Base-by-base conservation (phyloP, 2,329 filamentous ascomycete species). In the Sporothrix pallida region DNA sequence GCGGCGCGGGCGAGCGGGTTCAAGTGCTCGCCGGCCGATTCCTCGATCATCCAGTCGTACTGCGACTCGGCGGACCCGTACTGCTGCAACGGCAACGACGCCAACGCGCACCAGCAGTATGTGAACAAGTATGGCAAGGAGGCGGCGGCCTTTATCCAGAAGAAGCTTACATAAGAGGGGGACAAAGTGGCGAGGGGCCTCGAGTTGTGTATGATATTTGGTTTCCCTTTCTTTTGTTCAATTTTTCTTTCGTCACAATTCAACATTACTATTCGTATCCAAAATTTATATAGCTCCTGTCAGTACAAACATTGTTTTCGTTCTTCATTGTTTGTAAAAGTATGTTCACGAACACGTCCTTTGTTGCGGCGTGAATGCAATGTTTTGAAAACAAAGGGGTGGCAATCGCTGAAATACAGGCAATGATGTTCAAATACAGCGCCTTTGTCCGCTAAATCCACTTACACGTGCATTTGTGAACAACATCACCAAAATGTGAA, bases 1-100 rank as follows among this genome's bases (percentile, higher is more conserved):
- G 87, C 88, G 71, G 86, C 88, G 46, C 87, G 89, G 4, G 85
- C 88, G 0, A 78, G 83, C 4, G 88, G 88, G 37, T 91, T 89
- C 80, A 81, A 81, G 62, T 91, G 89, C 81, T 81, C 83, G 0
- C 85, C 87, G 10, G 84, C 83, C 26, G 84, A 80, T 75, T 78
- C 81, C 8, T 78, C 76, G 78, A 89, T 87, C 77, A 87, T 91
- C 77, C 83, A 90, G 81, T 89, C 87, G 4, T 92, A 91, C 83
- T 92, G 90, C 80, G 90, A 92, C 77, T 82, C 86, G 4, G 78
- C 86, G 3, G 90, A 92, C 76, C 89, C 89, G 0, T 91, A 90
- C 82, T 67, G 62, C 84, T 92, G 89, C 81, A 89, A 86, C 58
- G 90, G 90, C 68, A 89, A 85, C 77, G 84, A 91, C 74, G 83